Conservation (phyloP, 75 land plant species). For the Picea glauca region DNA sequence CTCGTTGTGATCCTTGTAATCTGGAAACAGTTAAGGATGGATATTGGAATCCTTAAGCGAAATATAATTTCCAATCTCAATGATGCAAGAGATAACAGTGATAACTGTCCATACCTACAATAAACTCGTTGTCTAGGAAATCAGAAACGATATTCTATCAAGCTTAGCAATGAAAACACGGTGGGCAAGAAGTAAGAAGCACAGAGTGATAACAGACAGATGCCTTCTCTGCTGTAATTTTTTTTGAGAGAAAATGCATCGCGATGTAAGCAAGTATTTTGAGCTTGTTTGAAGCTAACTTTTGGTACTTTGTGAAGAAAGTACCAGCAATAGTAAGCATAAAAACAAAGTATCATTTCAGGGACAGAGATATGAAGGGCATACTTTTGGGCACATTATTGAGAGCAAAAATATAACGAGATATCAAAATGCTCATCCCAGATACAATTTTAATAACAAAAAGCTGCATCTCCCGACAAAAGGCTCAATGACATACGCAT, state of each 20-base stretch:
- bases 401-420: too few relatives aligned
- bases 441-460: background rate
- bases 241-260: too few relatives aligned
- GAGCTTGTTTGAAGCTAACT: background rate
- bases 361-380: background rate
- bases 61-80: background rate
- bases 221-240: too few relatives aligned
- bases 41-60: background rate
- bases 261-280: background rate
- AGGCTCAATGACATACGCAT: background rate
- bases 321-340: background rate
- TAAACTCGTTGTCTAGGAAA: too few relatives aligned
- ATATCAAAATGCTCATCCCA: background rate
- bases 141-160: too few relatives aligned
- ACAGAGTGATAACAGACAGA: too few relatives aligned
- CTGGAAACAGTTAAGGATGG: background rate
- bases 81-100: background rate
- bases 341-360: background rate
- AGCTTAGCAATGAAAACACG: background rate
- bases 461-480: background rate
- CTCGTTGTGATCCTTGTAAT: too few relatives aligned
- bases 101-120: too few relatives aligned
- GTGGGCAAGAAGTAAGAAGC: too few relatives aligned
- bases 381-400: background rate
- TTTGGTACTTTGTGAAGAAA: background rate